Conservation (phyloP, 2,329 filamentous ascomycete species). For the Aspergillus eucalypticola region DNA sequence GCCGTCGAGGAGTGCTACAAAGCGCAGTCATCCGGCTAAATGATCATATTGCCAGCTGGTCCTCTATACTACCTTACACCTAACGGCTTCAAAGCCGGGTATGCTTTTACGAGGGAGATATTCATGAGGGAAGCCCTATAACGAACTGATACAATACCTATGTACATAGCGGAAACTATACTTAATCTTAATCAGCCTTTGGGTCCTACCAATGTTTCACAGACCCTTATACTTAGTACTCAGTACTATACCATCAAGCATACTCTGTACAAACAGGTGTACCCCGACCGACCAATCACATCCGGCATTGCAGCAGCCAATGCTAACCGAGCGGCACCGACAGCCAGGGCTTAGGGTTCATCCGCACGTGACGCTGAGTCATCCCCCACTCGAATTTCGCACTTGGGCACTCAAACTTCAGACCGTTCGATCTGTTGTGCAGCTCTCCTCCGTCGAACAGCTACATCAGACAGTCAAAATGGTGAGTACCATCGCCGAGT, state of each 20-base stretch:
- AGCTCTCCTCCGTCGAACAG: slow-evolving; percentile 37
- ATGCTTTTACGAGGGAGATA: background rate
- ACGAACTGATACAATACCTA: background rate
- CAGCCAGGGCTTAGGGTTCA: slow-evolving; percentile 38
- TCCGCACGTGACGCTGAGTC: slow-evolving; percentile 27
- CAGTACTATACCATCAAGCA: too few relatives aligned
- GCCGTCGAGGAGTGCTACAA: background rate
- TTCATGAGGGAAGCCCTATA: too few relatives aligned
- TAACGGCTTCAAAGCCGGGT: background rate
- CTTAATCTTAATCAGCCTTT: background rate
- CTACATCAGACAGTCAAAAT: slow-evolving; percentile 41
- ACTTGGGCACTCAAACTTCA: slow-evolving; percentile 31
- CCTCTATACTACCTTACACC: background rate
- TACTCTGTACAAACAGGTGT: background rate
- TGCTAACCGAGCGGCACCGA: slow-evolving; percentile 23
- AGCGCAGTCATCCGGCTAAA: background rate
- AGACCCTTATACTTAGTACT: too few relatives aligned
- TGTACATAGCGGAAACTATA: background rate
- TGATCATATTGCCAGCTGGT: too few relatives aligned
- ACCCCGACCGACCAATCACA: slow-evolving; percentile 13
- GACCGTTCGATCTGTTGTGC: slow-evolving; percentile 22
- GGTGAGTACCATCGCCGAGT: slow-evolving; percentile 29
- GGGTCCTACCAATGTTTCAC: background rate
- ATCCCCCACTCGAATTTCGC: slow-evolving; percentile 43
- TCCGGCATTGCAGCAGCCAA: background rate